Evolutionary conservation across 352 stramenopile species (phyloP), one percentile per base, ranked within the genome.

Genomic region (Pythium biforme): DNA sequence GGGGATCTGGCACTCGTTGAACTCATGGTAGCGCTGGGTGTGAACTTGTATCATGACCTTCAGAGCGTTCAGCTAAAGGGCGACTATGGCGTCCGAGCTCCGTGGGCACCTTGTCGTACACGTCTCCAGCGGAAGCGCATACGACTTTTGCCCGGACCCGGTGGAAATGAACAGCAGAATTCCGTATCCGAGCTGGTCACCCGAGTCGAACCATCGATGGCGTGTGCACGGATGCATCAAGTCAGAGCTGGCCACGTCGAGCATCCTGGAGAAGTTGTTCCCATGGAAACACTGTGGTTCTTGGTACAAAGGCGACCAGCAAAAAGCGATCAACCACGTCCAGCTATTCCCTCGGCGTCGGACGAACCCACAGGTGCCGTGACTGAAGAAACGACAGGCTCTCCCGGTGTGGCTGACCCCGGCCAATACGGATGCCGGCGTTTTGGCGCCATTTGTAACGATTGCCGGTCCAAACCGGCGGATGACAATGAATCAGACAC

Each of bases 21-120:
- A 19, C 15, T 64, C 4, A 76, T 91, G 11, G 66, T 91, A 15
- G 33, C 33, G 2, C 51, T 84, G 4, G 81, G 81, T 26, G 79
- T 77, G 6, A 73, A 61, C 56, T 56, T 64, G 19, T 54, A 51
- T 26, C 19, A 33, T 41, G 37, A 37, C n/a, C 27, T 63, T 22
- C n/a, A 39, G 12, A 4, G 14, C 1, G 6, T 25, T 46, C 26
- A 12, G 14, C 19, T 1, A 8, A 58, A 19, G 17, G 3, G 20
- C 10, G 34, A 68, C 15, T 64, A 51, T n/a, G 31, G 43, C 10
- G 4, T 6, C 7, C 58, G 15, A 49, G 73, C 77, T 0, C 0
- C 39, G 4, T 89, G 79, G 79, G 77, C 77, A 9, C 77, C 77
- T 0, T 89, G 79, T 50, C 71, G 66, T 4, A 56, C 66, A 25